Conservation (phyloP, 306 rosid species). For the Hylodesmum podocarpum region DNA sequence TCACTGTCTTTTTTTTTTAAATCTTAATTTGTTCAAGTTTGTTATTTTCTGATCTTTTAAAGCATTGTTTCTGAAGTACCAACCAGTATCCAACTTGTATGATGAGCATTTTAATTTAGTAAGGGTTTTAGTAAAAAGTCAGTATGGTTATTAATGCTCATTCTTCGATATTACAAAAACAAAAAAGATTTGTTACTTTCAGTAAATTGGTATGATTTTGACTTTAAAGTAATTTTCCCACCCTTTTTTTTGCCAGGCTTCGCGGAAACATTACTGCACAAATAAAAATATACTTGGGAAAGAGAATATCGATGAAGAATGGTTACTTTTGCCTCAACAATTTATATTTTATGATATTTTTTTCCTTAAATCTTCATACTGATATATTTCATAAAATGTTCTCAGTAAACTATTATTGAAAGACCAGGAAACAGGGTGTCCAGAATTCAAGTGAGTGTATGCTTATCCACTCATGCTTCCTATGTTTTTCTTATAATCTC, state of each 20-base stretch:
- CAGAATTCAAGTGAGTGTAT: constrained; percentile 77
- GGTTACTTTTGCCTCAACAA: constrained; percentile 47
- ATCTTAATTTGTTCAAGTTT: not conserved
- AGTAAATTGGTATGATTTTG: constrained; percentile 6
- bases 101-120: not conserved
- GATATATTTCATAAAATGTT: constrained; percentile 36
- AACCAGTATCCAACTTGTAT: not conserved
- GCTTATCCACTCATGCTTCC: constrained; percentile 3
- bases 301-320: constrained; percentile 79
- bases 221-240: constrained; percentile 22
- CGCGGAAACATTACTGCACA: constrained; percentile 93
- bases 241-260: constrained; percentile 57
- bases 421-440: constrained; percentile 60
- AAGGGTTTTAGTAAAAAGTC: constrained; percentile 5
- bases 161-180: constrained; percentile 8
- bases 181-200: constrained; percentile 4
- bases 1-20: not conserved
- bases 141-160: not conserved
- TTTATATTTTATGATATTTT: constrained; percentile 9
- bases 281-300: constrained; percentile 61
- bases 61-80: constrained; percentile 2
- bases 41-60: not conserved
- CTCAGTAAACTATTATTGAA: constrained; percentile 76
- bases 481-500: not conserved
- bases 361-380: not conserved